Conservation (phyloP, 192 early-diverging fungal genomes). For the Rhizoclosmatium globosum region DNA sequence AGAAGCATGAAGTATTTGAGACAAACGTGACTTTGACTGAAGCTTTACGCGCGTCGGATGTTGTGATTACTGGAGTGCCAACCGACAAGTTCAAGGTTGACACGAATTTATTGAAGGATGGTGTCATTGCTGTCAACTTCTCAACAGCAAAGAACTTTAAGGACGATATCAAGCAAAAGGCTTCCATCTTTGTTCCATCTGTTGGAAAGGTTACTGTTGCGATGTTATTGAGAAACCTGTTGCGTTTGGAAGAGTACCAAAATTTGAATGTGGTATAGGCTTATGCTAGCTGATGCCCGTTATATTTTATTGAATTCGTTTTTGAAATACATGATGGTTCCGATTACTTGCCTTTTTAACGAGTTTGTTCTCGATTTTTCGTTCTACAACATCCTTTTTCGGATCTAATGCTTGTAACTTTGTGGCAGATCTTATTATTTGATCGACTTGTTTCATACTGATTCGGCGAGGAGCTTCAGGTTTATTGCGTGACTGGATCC, state of each 20-base stretch:
- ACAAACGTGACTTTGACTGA: slow-evolving; percentile 78
- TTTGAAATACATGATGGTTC: not conserved
- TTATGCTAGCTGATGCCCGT: not conserved
- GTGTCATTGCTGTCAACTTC: slow-evolving; percentile 98
- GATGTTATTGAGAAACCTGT: slow-evolving; percentile 96
- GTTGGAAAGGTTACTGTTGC: slow-evolving; percentile 99
- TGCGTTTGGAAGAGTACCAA: slow-evolving; percentile 73
- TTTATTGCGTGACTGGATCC: no score
- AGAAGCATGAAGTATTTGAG: slow-evolving; percentile 71
- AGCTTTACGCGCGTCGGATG: slow-evolving; percentile 86
- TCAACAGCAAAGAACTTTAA: slow-evolving; percentile 96
- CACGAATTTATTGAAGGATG: slow-evolving; percentile 89
- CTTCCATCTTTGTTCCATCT: slow-evolving; percentile 93
- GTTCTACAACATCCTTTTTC: no score
- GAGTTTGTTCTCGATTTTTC: no score
- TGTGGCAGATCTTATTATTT: no score
- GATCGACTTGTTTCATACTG: no score
- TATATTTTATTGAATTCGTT: not conserved
- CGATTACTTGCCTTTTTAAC: no score
- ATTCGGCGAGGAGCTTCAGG: no score
- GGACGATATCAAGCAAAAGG: slow-evolving; percentile 90
- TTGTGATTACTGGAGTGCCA: slow-evolving; percentile 98
- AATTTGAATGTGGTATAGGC: slow-evolving; percentile 7
- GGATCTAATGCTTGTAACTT: no score
- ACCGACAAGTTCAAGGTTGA: slow-evolving; percentile 86